Conservation (phyloP, 202 grass and related monocot genomes). For the Brachypodium distachyon region DNA sequence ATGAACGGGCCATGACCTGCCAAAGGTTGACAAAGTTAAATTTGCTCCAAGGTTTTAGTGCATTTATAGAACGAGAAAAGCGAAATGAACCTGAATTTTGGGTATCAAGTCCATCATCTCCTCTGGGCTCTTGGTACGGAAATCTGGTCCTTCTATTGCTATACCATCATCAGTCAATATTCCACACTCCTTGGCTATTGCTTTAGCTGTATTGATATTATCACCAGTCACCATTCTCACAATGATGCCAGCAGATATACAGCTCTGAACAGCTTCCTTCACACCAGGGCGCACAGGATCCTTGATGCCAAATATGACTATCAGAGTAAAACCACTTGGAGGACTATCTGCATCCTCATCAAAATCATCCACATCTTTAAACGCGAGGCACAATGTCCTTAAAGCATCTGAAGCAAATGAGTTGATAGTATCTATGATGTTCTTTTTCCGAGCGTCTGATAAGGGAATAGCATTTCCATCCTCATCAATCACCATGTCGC, state of each 20-base stretch:
- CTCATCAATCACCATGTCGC: slow-evolving; percentile 55
- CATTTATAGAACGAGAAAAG: slow-evolving; percentile 1
- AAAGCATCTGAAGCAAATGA: slow-evolving; percentile 78
- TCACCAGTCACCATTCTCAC: slow-evolving; percentile 98
- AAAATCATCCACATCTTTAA: slow-evolving; percentile 51
- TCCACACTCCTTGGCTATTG: slow-evolving; percentile 89
- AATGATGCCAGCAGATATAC: slow-evolving; percentile 60
- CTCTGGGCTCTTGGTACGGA: slow-evolving; percentile 52
- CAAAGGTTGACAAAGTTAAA: background rate
- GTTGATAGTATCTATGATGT: slow-evolving; percentile 58
- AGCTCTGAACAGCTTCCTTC: slow-evolving; percentile 67
- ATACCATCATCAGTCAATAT: slow-evolving; percentile 65
- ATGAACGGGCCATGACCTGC: slow-evolving; percentile 72
- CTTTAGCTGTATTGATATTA: slow-evolving; percentile 96
- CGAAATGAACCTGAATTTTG: slow-evolving; percentile 52
- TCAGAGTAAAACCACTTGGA: slow-evolving; percentile 60
- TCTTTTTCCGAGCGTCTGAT: slow-evolving; percentile 33
- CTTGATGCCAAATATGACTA: slow-evolving; percentile 86
- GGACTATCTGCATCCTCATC: slow-evolving; percentile 49
- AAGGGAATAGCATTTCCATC: slow-evolving; percentile 52
- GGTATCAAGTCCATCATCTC: slow-evolving; percentile 70
- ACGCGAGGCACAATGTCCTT: slow-evolving; percentile 77
- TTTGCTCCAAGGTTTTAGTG: background rate
- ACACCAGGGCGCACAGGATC: slow-evolving; percentile 80
- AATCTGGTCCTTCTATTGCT: slow-evolving; percentile 79